phyloP scores from a whole-genome alignment of 495 filamentous ascomycete genomes.

The Talaromyces liani region DNA sequence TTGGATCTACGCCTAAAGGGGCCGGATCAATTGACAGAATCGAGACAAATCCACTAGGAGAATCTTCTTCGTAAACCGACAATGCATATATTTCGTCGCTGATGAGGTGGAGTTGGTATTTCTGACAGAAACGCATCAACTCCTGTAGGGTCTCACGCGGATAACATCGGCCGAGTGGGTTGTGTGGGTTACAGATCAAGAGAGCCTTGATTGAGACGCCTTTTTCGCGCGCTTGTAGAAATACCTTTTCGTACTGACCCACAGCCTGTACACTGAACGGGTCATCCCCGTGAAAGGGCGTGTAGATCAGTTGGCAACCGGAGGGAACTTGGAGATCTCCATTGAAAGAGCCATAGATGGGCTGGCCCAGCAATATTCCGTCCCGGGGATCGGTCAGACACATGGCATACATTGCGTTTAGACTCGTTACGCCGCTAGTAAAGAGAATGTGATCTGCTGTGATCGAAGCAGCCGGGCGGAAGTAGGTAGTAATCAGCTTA shows the following conservation, averaged over 20 bases:
- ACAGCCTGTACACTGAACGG: slow-evolving; percentile 36
- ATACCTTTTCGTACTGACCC: slow-evolving; percentile 31
- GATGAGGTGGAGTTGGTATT: slow-evolving; percentile 49
- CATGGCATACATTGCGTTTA: slow-evolving; percentile 39
- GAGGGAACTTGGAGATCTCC: slow-evolving; percentile 20
- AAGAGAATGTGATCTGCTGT: slow-evolving; percentile 32
- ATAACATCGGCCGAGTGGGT: slow-evolving; percentile 54
- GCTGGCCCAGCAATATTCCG: slow-evolving; percentile 40
- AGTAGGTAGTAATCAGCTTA: slow-evolving; percentile 34
- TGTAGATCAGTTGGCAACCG: slow-evolving; percentile 29
- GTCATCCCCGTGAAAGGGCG: slow-evolving; percentile 36
- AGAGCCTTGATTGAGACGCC: slow-evolving; percentile 36
- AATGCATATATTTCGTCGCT: slow-evolving; percentile 60
- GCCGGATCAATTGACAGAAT: slow-evolving; percentile 38
- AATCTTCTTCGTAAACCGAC: slow-evolving; percentile 33
- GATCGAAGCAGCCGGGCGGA: slow-evolving; percentile 31
- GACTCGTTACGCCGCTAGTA: slow-evolving; percentile 39
- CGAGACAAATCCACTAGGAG: slow-evolving; percentile 40
- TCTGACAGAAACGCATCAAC: slow-evolving; percentile 45
- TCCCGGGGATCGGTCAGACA: slow-evolving; percentile 39
- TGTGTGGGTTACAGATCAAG: slow-evolving; percentile 54
- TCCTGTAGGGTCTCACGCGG: slow-evolving; percentile 34
- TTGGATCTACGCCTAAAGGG: slow-evolving; percentile 30
- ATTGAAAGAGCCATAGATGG: slow-evolving; percentile 45
- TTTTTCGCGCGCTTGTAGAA: slow-evolving; percentile 20